Evolutionary conservation across 1,284 basidiomycete species (phyloP), one percentile per base, ranked within the genome.

Genomic region (Pseudozyma tsukubaensis): DNA sequence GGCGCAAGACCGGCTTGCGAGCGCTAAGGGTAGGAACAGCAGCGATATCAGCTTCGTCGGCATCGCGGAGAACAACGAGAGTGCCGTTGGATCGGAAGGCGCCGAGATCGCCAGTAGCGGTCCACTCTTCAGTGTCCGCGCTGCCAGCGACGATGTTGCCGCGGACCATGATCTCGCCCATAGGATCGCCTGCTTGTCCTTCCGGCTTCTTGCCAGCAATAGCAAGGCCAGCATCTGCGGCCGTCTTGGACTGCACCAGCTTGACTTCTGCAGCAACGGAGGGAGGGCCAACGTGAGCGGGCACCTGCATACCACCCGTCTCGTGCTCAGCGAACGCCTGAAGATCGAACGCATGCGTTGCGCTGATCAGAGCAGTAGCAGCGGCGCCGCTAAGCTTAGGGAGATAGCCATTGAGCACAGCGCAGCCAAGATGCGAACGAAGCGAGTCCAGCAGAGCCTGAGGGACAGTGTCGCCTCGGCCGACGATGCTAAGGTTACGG

Each of bases 81-180:
- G 82, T 83, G 12, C 82, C 82, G 56, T 83, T 83, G 16, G 82
- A 73, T 18, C 82, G 76, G 62, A 79, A 60, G 6, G 72, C 60
- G 18, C 57, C 82, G 4, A 82, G 53, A 49, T 83, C 79, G 50
- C 76, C 78, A 2, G 82, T 82, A 11, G 59, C 52, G 21, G 45
- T 51, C 79, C 81, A 83, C 7, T 66, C 47, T 5, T 49, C 37
- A 5, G 36, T 29, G 11, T 45, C 42, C 4, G 32, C 14, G 29
- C 19, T 24, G 45, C 59, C 50, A 21, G 70, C 62, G 35, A 80
- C 52, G 21, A 73, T 55, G 50, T 75, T 75, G 36, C 80, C 80
- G 11, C 77, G 73, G 36, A 82, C 53, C 3, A 58, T 48, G 29
- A 82, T 54, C 52, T 79, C 79, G 43, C 80, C 80, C 56, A 79